Base-by-base conservation (phyloP, 345 rosid species). In the Leavenworthia alabamica region DNA sequence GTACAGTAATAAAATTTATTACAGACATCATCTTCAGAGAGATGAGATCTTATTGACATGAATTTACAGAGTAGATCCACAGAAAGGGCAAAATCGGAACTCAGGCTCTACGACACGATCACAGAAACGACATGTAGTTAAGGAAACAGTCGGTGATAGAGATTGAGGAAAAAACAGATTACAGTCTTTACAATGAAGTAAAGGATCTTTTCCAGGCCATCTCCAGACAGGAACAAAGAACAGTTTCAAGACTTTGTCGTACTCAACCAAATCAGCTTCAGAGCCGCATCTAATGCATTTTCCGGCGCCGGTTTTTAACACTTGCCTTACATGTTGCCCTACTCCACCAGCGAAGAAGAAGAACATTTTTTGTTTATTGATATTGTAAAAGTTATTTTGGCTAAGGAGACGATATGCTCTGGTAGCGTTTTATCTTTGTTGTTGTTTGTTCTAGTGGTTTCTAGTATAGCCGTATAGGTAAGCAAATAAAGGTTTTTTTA, bases 151-250 rank as follows among this genome's bases (percentile, higher is more conserved):
- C 2, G 68, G 51, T 17, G 86, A 65, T 10, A 74, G 47, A 20
- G 77, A 59, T 14, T 49, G 79, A 7, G 93, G 95, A 63, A 82
- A 89, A 58, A 86, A 79, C 39, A 88, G 73, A 53, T 82, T 57
- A 63, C 98, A 92, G 22, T 60, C 68, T 60, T 56, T 53, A 68
- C 98, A 89, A 60, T 79, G 61, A 67, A 86, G 24, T 12, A 80
- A 62, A 17, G 82, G 86, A 0, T 85, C 85, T 58, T 85, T 82
- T 0, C 77, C 95, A 0, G 90, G 93, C 93, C 97, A 89, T 64
- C 71, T 85, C 95, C 96, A 89, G 31, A 83, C 86, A 7, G 96
- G 90, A 54, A 92, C 73, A 60, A 92, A 92, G 81, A 92, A 92
- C 7, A 79, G 61, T 75, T 88, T 91, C 49, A 91, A 73, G 6